Conservation (phyloP, 2,329 filamentous ascomycete genomes). For the Sclerotinia sclerotiorum region DNA sequence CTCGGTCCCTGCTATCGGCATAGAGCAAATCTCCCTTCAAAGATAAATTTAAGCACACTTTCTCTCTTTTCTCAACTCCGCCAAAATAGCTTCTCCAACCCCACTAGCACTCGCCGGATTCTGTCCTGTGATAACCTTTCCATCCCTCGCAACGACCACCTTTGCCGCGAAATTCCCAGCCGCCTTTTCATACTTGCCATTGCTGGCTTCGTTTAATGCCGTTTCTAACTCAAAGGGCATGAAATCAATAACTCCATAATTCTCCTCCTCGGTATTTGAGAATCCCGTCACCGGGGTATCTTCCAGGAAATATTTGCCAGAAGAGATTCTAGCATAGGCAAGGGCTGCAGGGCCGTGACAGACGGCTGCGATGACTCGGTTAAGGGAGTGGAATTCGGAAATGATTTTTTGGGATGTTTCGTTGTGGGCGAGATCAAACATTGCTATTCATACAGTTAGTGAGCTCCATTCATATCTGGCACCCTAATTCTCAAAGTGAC, state of each 20-base stretch:
- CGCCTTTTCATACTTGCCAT: slow-evolving; percentile 58
- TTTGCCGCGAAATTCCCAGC: slow-evolving; percentile 44
- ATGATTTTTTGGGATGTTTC: slow-evolving; percentile 58
- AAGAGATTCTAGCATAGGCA: slow-evolving; percentile 51
- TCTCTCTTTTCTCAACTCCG: not conserved
- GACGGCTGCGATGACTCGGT: slow-evolving; percentile 64
- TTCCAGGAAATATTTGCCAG: slow-evolving; percentile 54
- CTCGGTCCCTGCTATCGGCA: not conserved
- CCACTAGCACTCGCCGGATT: slow-evolving; percentile 46
- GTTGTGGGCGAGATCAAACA: slow-evolving; percentile 51
- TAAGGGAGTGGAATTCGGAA: slow-evolving; percentile 59
- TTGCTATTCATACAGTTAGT: slow-evolving; percentile 27
- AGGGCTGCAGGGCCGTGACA: slow-evolving; percentile 69
- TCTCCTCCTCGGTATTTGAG: slow-evolving; percentile 53
- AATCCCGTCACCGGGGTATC: slow-evolving; percentile 61
- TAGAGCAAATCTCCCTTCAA: not conserved
- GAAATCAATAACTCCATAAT: slow-evolving; percentile 41
- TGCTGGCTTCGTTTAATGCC: slow-evolving; percentile 49
- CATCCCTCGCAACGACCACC: slow-evolving; percentile 41
- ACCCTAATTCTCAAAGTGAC: not conserved
- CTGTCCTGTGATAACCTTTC: slow-evolving; percentile 47
- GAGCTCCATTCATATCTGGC: not conserved
- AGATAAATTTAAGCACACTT: not conserved
- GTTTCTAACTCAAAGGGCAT: slow-evolving; percentile 64
- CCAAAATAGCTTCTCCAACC: slow-evolving; percentile 45